phyloP scores from a whole-genome alignment of 192 early-diverging fungal genomes.

The Backusella mclennaniae region DNA sequence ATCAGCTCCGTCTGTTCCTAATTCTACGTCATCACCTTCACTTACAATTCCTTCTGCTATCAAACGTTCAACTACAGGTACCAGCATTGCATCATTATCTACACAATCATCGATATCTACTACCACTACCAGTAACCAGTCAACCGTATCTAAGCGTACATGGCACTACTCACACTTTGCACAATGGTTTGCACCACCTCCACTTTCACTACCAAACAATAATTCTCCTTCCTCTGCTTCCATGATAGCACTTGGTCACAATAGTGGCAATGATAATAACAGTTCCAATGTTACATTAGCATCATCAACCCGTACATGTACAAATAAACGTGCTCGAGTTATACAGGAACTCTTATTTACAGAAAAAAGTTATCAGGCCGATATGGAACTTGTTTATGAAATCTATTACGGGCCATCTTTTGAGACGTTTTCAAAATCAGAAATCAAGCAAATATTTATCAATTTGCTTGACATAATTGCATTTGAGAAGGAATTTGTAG shows the following conservation, averaged over 20 bases:
- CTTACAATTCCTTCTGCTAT: not conserved
- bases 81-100: conserved; percentile 11
- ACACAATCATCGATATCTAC: not conserved
- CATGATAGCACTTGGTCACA: not conserved
- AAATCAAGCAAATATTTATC: conserved; percentile 72
- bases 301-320: not conserved
- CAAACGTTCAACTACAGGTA: conserved; percentile 9
- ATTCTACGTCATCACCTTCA: conserved; percentile 3
- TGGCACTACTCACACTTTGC: conserved; percentile 8
- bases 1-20: conserved; percentile 11
- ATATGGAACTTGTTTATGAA: conserved; percentile 73
- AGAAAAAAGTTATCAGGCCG: conserved; percentile 69
- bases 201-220: not conserved
- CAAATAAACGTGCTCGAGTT: conserved; percentile 36
- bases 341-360: conserved; percentile 77
- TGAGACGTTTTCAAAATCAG: conserved; percentile 51
- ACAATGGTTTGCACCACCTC: not conserved
- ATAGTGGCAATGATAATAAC: not conserved
- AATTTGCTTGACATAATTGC: conserved; percentile 76
- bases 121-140: not conserved
- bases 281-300: not conserved
- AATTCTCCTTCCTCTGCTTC: not conserved
- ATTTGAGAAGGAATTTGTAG: conserved; percentile 63
- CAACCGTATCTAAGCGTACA: not conserved
- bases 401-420: conserved; percentile 64